phyloP scores from a whole-genome alignment of 495 filamentous ascomycete species.

The Trichoderma parareesei region DNA sequence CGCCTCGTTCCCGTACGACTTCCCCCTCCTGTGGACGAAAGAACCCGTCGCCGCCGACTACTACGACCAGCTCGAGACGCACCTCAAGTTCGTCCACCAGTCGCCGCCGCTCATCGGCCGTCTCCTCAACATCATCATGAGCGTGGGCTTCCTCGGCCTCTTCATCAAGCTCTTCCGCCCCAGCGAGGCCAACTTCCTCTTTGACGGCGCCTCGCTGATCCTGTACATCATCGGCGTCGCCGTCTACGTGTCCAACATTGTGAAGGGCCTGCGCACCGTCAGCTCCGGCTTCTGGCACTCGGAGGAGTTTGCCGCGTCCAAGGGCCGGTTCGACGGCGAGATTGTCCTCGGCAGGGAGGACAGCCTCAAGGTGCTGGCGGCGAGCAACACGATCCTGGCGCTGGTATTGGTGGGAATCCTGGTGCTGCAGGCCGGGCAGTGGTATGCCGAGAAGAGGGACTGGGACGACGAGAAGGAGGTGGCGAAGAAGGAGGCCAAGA shows the following conservation, averaged over 20 bases:
- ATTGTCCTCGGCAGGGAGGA: constrained; percentile 65
- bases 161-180: constrained; percentile 88
- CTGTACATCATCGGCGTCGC: constrained; percentile 87
- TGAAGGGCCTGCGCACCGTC: constrained; percentile 81
- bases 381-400: constrained; percentile 91
- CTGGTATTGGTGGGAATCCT: constrained; percentile 84
- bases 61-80: constrained; percentile 73
- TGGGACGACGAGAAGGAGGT: constrained; percentile 58
- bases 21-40: constrained; percentile 87
- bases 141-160: constrained; percentile 81
- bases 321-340: constrained; percentile 35
- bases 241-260: constrained; percentile 89
- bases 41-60: constrained; percentile 52
- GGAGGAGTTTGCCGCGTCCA: constrained; percentile 38
- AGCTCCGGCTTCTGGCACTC: constrained; percentile 48
- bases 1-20: constrained; percentile 95
- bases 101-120: constrained; percentile 86
- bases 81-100: constrained; percentile 77
- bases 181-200: constrained; percentile 86
- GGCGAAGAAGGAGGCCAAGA: constrained; percentile 21
- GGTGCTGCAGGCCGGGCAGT: constrained; percentile 93
- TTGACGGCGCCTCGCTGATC: constrained; percentile 85
- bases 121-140: constrained; percentile 87
- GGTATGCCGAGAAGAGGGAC: constrained; percentile 96
- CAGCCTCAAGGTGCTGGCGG: constrained; percentile 80